Percentiles rank a stretch among this genome's conserved stretches.
Conservation (phyloP, 345 rosid species). For the Salix brachista region DNA sequence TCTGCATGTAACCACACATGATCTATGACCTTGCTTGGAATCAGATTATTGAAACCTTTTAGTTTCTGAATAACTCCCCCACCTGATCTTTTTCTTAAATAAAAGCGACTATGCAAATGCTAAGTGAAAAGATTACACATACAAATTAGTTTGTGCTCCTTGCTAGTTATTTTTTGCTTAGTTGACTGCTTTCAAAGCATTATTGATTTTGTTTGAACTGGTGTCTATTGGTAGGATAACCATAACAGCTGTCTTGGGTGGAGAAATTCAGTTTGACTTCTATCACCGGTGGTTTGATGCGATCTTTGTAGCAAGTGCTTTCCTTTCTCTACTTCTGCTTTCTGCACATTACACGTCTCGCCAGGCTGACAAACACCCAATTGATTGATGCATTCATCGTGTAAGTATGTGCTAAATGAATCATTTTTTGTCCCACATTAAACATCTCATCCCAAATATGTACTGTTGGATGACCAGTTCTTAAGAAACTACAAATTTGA, state of each 20-base stretch:
- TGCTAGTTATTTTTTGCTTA: not conserved
- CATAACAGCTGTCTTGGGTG: slow-evolving; percentile 91
- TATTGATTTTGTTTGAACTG: slow-evolving; percentile 13
- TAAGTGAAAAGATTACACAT: not conserved
- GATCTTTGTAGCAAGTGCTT: slow-evolving; percentile 87
- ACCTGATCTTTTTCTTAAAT: not conserved
- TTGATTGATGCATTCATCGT: slow-evolving; percentile 40
- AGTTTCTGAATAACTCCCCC: not conserved
- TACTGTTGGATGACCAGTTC: not conserved
- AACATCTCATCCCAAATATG: not conserved
- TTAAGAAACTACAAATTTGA: not conserved
- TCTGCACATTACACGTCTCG: slow-evolving; percentile 97
- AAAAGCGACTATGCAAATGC: not conserved
- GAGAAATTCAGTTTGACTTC: slow-evolving; percentile 96
- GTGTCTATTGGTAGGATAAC: slow-evolving; percentile 60
- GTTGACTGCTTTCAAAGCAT: not conserved
- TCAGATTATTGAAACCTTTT: not conserved
- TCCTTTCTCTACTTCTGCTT: slow-evolving; percentile 84
- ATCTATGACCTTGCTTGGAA: not conserved
- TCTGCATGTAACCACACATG: not conserved
- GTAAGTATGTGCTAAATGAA: slow-evolving; percentile 22
- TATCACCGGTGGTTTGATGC: slow-evolving; percentile 99
- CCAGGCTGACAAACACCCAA: slow-evolving; percentile 91
- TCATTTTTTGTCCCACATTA: not conserved
- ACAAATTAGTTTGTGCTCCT: not conserved